These are phyloP conservation scores for Begonia fuchsioides DNA, from an alignment of 306 rosid genomes.

Conservation along the genomic window DNA sequence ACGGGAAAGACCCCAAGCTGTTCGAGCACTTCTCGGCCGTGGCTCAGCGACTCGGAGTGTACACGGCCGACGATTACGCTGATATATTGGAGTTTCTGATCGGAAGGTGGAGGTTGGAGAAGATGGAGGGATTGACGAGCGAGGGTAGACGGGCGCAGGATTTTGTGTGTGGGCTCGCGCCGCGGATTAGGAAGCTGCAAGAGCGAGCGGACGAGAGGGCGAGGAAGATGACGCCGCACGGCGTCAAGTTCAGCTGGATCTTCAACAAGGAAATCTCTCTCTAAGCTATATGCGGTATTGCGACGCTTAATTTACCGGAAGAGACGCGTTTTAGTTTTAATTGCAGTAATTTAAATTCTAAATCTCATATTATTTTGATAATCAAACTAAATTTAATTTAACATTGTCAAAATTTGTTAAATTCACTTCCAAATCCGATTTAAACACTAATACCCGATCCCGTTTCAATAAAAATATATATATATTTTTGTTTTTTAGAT, in stretches of 20 bases:
- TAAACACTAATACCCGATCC: too few species aligned
- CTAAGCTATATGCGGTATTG: too few species aligned
- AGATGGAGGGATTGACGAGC: conserved; percentile 23
- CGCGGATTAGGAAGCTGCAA: conserved; percentile 40
- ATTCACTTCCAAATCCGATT: too few species aligned
- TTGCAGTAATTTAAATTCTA: too few species aligned
- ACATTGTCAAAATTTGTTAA: too few species aligned
- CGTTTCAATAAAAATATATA: too few species aligned
- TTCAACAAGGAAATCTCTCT: conserved; percentile 15
- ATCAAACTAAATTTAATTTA: too few species aligned
- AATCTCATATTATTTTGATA: too few species aligned
- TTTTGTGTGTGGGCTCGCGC: conserved; percentile 35
- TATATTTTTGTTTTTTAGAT: too few species aligned
- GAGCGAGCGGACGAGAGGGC: conserved; percentile 41
- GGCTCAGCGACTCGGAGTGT: conserved; percentile 44
- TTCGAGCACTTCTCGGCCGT: conserved; percentile 41
- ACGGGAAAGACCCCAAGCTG: conserved; percentile 36
- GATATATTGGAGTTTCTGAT: conserved; percentile 43
- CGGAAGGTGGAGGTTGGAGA: conserved; percentile 44
- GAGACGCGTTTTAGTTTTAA: too few species aligned
- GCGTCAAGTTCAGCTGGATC: conserved; percentile 47
- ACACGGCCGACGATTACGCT: conserved; percentile 39
- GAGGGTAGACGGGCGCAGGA: conserved; percentile 38
- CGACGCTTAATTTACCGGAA: too few species aligned
- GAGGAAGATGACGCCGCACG: conserved; percentile 16